A percentile compares a stretch with the other conserved stretches of the same genome.
phyloP scores from a whole-genome alignment of 2,329 filamentous ascomycete genomes.

The Exophiala oligosperma region DNA sequence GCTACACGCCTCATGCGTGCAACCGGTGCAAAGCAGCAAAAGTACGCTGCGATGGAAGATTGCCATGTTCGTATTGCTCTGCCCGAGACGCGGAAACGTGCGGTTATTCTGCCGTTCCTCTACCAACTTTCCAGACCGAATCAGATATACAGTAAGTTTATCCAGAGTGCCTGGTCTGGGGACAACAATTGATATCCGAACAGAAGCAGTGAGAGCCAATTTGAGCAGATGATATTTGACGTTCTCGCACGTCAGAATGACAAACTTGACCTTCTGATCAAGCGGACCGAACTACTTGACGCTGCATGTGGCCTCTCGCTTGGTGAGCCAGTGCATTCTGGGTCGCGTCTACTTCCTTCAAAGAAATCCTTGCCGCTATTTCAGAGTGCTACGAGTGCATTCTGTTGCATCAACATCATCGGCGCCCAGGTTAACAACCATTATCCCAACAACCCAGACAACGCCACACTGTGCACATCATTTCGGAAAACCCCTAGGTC shows the following conservation, averaged over 20 bases:
- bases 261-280: constrained; percentile 10
- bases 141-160: constrained; percentile 1
- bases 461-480: not conserved
- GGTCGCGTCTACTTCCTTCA: not conserved
- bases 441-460: not conserved
- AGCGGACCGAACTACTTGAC: constrained; percentile 5
- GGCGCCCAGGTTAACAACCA: constrained; percentile 1
- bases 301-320: not conserved
- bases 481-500: not conserved
- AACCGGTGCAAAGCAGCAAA: constrained; percentile 10
- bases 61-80: constrained; percentile 11
- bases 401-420: constrained; percentile 13
- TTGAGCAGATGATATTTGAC: not conserved
- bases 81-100: constrained; percentile 6
- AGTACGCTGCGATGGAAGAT: constrained; percentile 11
- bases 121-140: constrained; percentile 11
- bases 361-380: constrained; percentile 10
- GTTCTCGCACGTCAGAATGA: constrained; percentile 10
- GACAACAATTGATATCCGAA: not conserved
- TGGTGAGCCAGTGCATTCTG: not conserved
- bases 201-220: constrained; percentile 1
- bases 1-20: constrained; percentile 15
- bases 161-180: not conserved
- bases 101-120: constrained; percentile 1
- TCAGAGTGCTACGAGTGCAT: constrained; percentile 11